A percentile compares a stretch with the other conserved stretches of the same genome.
phyloP scores from a whole-genome alignment of 306 rosid genomes.

The Bauhinia variegata region DNA sequence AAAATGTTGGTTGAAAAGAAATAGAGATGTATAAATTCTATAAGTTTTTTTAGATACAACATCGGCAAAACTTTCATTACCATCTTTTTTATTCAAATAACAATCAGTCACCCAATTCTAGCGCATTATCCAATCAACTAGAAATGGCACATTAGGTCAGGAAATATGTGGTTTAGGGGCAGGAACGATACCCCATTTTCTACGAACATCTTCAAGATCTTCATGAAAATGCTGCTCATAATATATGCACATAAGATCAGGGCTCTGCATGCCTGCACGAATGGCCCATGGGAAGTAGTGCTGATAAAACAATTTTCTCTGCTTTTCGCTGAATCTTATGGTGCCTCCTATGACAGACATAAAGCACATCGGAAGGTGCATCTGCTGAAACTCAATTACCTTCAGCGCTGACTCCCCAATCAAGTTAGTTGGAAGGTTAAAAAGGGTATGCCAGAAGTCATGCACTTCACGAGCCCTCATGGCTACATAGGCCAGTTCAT shows the following conservation, averaged over 20 bases:
- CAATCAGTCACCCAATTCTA: not conserved
- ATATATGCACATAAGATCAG: conserved; percentile 85
- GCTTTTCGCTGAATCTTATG: conserved; percentile 70
- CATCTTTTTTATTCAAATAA: conserved; percentile 15
- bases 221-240: conserved; percentile 84
- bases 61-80: conserved; percentile 3
- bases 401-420: conserved; percentile 90
- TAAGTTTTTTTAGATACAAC: conserved; percentile 2
- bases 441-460: conserved; percentile 94
- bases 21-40: conserved; percentile 4
- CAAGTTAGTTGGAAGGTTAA: conserved; percentile 84
- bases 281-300: conserved; percentile 91
- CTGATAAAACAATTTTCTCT: conserved; percentile 77
- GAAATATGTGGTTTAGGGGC: conserved; percentile 41
- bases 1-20: no score
- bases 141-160: conserved; percentile 5
- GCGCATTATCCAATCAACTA: not conserved
- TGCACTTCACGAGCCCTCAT: conserved; percentile 95
- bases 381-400: conserved; percentile 86
- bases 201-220: conserved; percentile 78
- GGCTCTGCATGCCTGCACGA: conserved; percentile 74
- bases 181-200: conserved; percentile 77
- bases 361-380: conserved; percentile 86
- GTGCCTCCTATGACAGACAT: conserved; percentile 77
- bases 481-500: conserved; percentile 78